phyloP scores from a whole-genome alignment of 1,284 basidiomycete species.

The Ceratobasidium sp. region DNA sequence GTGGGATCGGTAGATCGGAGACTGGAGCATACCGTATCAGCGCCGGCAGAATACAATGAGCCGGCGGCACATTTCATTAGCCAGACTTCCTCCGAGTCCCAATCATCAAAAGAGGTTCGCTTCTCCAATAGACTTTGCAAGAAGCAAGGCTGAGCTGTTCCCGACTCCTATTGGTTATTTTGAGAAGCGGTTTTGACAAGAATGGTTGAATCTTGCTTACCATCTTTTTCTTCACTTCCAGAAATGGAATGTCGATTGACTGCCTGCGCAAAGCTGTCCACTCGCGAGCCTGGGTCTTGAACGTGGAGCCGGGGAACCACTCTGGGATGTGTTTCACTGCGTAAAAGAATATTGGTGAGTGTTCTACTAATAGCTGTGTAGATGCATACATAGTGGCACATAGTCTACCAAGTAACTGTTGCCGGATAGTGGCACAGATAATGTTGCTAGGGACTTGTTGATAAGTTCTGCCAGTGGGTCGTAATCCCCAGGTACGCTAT shows the following conservation, averaged over 20 bases:
- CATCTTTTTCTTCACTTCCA: conserved; percentile 60
- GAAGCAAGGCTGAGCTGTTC: conserved; percentile 59
- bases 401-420: conserved; percentile 27
- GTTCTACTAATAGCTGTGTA: background rate
- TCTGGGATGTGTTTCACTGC: conserved; percentile 62
- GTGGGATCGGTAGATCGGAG: background rate
- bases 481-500: conserved; percentile 6
- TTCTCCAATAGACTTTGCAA: conserved; percentile 58
- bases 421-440: conserved; percentile 16
- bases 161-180: conserved; percentile 56
- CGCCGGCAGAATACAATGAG: conserved; percentile 57
- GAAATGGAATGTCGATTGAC: conserved; percentile 58
- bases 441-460: conserved; percentile 15
- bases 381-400: conserved; percentile 19
- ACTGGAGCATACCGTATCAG: conserved; percentile 50
- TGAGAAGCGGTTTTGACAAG: conserved; percentile 4
- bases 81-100: conserved; percentile 55
- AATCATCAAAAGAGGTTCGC: conserved; percentile 49
- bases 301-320: conserved; percentile 65
- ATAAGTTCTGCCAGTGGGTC: conserved; percentile 34
- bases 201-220: conserved; percentile 51
- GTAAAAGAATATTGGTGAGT: background rate
- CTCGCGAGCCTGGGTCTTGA: conserved; percentile 59
- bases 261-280: conserved; percentile 56
- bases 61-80: conserved; percentile 59